Conservation (phyloP, 2,329 filamentous ascomycete genomes). For the Chrysoporthe puriensis region DNA sequence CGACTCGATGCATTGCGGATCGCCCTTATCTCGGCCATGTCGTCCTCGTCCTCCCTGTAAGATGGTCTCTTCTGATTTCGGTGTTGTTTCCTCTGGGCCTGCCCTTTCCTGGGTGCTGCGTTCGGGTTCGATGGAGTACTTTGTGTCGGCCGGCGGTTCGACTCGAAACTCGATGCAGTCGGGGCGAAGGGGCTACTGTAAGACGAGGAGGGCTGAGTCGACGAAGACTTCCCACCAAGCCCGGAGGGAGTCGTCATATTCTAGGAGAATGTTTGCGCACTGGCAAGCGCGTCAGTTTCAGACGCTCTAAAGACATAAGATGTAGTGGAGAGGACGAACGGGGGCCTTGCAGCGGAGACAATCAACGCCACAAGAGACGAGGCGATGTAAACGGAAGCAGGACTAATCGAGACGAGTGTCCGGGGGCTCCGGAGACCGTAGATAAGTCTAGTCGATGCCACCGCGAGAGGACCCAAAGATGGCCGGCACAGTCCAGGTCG, state of each 20-base stretch:
- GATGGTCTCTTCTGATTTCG: conserved; percentile 75
- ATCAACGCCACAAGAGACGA: conserved; percentile 1
- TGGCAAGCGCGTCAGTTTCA: background rate
- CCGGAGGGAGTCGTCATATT: conserved; percentile 40
- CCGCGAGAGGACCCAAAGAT: background rate
- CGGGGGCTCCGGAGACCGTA: background rate
- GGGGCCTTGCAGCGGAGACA: background rate
- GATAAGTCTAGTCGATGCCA: background rate
- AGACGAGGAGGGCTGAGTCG: conserved; percentile 45
- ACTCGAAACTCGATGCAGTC: conserved; percentile 53
- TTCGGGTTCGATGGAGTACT: conserved; percentile 39
- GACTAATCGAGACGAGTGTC: background rate
- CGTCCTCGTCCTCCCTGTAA: conserved; percentile 74
- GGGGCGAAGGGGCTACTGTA: conserved; percentile 47
- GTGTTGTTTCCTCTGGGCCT: conserved; percentile 79
- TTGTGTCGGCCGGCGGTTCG: conserved; percentile 51
- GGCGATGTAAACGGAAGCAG: background rate
- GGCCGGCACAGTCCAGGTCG: background rate
- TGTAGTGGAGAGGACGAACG: background rate
- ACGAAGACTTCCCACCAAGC: conserved; percentile 55
- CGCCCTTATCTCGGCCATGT: conserved; percentile 75
- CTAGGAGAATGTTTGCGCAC: background rate
- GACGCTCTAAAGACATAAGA: background rate
- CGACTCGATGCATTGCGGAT: conserved; percentile 65
- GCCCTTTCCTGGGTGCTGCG: conserved; percentile 70